phyloP scores from a whole-genome alignment of 108 stramenopile species.

The Conticribra weissflogii region DNA sequence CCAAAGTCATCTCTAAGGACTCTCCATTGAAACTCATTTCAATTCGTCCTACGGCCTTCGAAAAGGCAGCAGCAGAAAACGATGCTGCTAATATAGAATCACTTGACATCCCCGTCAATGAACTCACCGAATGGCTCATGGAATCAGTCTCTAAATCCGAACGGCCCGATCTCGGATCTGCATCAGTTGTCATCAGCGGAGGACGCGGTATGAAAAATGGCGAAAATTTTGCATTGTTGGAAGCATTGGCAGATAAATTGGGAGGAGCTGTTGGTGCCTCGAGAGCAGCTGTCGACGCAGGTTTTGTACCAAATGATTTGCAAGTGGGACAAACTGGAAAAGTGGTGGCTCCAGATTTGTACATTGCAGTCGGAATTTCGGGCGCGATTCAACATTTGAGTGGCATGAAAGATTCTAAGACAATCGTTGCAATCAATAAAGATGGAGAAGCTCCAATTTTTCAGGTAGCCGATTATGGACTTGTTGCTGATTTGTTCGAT shows the following conservation, averaged over 20 bases:
- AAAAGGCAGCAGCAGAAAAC: conserved; percentile 86
- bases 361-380: conserved; percentile 97
- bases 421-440: conserved; percentile 99
- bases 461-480: conserved; percentile 97
- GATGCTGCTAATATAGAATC: conserved; percentile 64
- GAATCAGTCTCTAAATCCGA: conserved; percentile 86
- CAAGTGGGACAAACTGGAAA: conserved; percentile 99
- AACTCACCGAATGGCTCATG: conserved; percentile 63
- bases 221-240: conserved; percentile 95
- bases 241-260: conserved; percentile 95
- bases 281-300: conserved; percentile 98
- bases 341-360: conserved; percentile 96
- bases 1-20: conserved; percentile 86
- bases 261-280: conserved; percentile 94
- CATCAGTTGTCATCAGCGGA: conserved; percentile 93
- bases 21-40: conserved; percentile 82
- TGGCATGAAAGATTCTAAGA: conserved; percentile 99
- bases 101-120: conserved; percentile 57
- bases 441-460: conserved; percentile 99
- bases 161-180: conserved; percentile 93
- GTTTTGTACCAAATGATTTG: conserved; percentile 97
- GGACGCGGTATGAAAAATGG: conserved; percentile 97
- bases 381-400: conserved; percentile 99
- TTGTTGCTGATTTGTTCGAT: conserved; percentile 95
- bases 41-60: conserved; percentile 95